Base-by-base conservation (phyloP, 2,329 filamentous ascomycete genomes). In the Calcarisporium arbuscula region DNA sequence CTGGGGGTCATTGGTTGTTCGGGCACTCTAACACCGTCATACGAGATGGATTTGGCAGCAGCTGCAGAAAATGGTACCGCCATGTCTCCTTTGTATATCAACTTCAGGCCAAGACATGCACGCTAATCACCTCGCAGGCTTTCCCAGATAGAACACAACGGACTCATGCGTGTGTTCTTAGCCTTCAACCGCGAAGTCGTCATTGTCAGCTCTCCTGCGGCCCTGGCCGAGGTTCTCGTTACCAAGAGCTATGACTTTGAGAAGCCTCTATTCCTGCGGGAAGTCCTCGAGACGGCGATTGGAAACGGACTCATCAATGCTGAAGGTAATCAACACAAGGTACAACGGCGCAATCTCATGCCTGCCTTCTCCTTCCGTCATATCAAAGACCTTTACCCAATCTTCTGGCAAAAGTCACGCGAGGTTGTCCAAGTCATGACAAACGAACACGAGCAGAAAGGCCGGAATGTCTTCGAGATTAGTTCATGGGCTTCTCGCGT, bases 211-310 rank as follows among this genome's bases (percentile, higher is more conserved):
- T 71, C 60, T 6, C 67, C 80, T 7, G 77, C 80, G 53, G 75
- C 70, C 0, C 61, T 85, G 5, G 66, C 71, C 2, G 80, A 86
- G 51, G 67, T 85, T 6, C 64, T 86, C 4, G 72, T 75, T 8
- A 73, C 70, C 7, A 77, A 74, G 40, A 75, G 67, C 43, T 85
- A 86, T 52, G 74, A 80, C 34, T 86, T 82, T 43, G 50, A 67
- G 23, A 85, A 85, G 52, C 78, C 80, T 0, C 11, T 29, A 2
- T 40, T 41, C 16, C 30, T 38, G 4, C 34, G 85, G 58, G 80
- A 85, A 40, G 90, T 85, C 64, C 77, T 95, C 7, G 78, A 94
- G 42, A 82, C 79, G 62, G 83, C 85, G 49, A 78, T 95, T 36
- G 89, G 89, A 50, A 82, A 78, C 5, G 57, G 52, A 1, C 36